Evolutionary conservation across 2,329 filamentous ascomycete genomes (phyloP), one percentile per base, ranked within the genome.

Genomic region (Colletotrichum lindemuthianum): DNA sequence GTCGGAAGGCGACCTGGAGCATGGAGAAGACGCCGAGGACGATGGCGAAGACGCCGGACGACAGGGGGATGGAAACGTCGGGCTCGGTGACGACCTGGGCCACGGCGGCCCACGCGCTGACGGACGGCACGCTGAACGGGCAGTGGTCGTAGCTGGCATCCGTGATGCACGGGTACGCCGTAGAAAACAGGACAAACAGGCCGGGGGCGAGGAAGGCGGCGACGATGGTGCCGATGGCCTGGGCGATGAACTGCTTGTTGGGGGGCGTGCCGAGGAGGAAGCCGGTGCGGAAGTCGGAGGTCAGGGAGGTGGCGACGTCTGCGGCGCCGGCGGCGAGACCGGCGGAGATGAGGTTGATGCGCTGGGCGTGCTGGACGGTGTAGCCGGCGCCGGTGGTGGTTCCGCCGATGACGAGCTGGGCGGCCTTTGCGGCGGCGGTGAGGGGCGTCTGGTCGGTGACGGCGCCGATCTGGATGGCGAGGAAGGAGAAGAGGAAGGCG

Each of bases 371-470:
- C 3, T 74, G 65, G 48, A 82, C 70, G 2, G 73, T 69, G 75
- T 81, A 85, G 65, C 80, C 76, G 53, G 83, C 78, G 63, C 81
- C 79, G 43, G 82, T 82, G 6, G 86, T 88, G 9, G 84, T 85
- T 56, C 81, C 86, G 63, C 86, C 86, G 56, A 89, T 83, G 61
- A 89, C 79, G 63, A 89, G 82, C 75, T 89, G 89, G 2, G 87
- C 89, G 5, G 88, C 88, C 76, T 91, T 91, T 68, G 88, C 84
- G 0, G 87, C 87, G 4, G 89, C 87, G 3, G 88, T 90, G 2
- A 91, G 78, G 0, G 89, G 89, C 0, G 88, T 88, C 69, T 84
- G 84, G 69, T 89, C 86, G 13, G 82, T 86, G n/a, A 84, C 82
- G 63, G 82, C 86, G 36, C 83, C 82, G 71, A 85, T 86, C 72